These are phyloP conservation scores for Rhodotorula babjevae DNA, from an alignment of 768 basidiomycete genomes.

Conservation along the genomic window DNA sequence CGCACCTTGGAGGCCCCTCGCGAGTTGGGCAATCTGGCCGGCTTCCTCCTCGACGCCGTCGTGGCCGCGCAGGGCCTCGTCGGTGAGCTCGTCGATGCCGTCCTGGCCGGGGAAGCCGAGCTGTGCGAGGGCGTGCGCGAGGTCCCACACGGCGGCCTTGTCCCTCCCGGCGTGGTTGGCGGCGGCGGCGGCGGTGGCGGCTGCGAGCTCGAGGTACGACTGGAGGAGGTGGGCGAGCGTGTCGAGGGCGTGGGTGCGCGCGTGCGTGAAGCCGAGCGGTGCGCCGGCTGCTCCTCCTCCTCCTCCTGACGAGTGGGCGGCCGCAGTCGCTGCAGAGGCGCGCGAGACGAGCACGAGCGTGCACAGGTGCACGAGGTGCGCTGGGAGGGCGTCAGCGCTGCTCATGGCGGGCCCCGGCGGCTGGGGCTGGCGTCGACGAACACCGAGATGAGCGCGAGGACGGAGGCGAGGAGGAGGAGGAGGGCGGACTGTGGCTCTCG, in stretches of 20 bases:
- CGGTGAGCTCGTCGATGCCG: slow-evolving; percentile 7
- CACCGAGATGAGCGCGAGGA: no score
- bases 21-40: slow-evolving; percentile 11
- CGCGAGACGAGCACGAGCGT: slow-evolving; percentile 27
- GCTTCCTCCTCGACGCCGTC: slow-evolving; percentile 29
- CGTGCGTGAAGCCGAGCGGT: slow-evolving; percentile 22
- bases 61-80: slow-evolving; percentile 8
- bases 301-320: neutral
- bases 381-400: neutral
- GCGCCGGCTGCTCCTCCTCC: neutral
- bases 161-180: slow-evolving; percentile 25
- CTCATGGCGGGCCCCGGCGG: no score
- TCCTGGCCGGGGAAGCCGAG: slow-evolving; percentile 1
- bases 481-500: no score
- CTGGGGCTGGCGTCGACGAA: no score
- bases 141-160: slow-evolving; percentile 22
- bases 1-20: slow-evolving; percentile 22
- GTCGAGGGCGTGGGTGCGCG: slow-evolving; percentile 7
- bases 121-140: slow-evolving; percentile 15
- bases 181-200: neutral
- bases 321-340: neutral
- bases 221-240: slow-evolving; percentile 34
- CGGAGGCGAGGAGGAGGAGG: neutral
- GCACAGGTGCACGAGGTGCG: slow-evolving; percentile 22
- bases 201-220: slow-evolving; percentile 26